Base-by-base conservation (phyloP, 2,329 filamentous ascomycete genomes). In the Talaromyces amestolkiae region DNA sequence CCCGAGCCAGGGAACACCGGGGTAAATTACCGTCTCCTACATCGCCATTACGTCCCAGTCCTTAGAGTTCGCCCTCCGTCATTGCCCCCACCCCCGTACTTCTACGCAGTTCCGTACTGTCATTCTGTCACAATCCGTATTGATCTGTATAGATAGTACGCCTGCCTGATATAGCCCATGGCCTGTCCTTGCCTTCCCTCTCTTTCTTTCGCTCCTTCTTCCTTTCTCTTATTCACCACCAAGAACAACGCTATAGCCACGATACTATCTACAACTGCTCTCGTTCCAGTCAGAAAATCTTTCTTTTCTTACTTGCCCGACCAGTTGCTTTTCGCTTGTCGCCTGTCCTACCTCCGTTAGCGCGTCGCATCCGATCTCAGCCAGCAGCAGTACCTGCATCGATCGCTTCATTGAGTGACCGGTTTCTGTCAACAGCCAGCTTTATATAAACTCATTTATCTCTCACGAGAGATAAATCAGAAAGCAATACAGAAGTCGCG, bases 401-500 rank as follows among this genome's bases (percentile, higher is more conserved):
- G 13, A 45, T 62, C 60, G 24, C 47, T 11, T 35, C 43, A 33
- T 27, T 33, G 22, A 62, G 47, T 51, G 22, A 43, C 47, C n/a
- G 31, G 41, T 49, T 60, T 39, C 35, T 15, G 24, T 49, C 51
- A 58, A 31, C 61, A 22, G 49, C 31, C 37, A 19, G 49, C 61
- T 63, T 56, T 31, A 56, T 19, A 33, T 35, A 24, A 8, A 37
- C 47, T 58, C 39, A 22, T 45, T 56, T 47, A 58, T 58, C 61
- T 63, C 61, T 63, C 19, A 35, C 24, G 49, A 63, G 61, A 63
- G 53, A 49, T 58, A 63, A 45, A 35, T 58, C 19, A 7, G 41
- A 58, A 37, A 43, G 51, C 37, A 54, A 39, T n/a, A 35, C 39
- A 33, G 64, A 63, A 66, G 64, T 66, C 53, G 64, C 64, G 53